These are phyloP conservation scores for Erythrophleum ivorense DNA, from an alignment of 331 rosid genomes.

Conservation along the genomic window DNA sequence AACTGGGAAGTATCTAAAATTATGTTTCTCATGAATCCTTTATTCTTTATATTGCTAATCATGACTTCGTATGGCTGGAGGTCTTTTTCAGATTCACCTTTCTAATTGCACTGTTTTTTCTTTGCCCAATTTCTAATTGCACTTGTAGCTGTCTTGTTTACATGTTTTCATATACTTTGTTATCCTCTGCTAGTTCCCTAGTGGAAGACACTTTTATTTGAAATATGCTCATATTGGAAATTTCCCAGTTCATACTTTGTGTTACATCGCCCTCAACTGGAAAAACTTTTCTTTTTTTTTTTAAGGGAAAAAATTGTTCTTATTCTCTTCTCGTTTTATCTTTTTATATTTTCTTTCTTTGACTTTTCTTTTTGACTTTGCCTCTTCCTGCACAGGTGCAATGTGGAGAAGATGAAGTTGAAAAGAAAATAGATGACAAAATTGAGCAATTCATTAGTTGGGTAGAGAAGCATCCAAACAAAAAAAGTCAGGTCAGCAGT, in stretches of 20 bases:
- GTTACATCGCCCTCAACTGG: neutral
- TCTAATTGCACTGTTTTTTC: neutral
- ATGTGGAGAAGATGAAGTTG: constrained; percentile 90
- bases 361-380: constrained; percentile 20
- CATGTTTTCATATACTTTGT: neutral
- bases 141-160: neutral
- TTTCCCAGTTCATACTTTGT: neutral
- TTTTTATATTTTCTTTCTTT: neutral
- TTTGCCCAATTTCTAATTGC: neutral
- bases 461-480: constrained; percentile 99
- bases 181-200: neutral
- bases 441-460: constrained; percentile 89
- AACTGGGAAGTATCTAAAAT: neutral
- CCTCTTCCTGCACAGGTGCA: constrained; percentile 67
- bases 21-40: neutral
- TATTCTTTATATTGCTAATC: neutral
- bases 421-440: constrained; percentile 91
- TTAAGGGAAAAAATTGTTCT: neutral
- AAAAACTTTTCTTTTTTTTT: neutral
- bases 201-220: neutral
- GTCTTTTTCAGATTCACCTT: neutral
- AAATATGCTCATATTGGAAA: constrained; percentile 14
- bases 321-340: neutral
- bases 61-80: neutral
- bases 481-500: constrained; percentile 85